These are phyloP conservation scores for Chaetomium fimeti DNA, from an alignment of 495 filamentous ascomycete species.

Conservation along the genomic window DNA sequence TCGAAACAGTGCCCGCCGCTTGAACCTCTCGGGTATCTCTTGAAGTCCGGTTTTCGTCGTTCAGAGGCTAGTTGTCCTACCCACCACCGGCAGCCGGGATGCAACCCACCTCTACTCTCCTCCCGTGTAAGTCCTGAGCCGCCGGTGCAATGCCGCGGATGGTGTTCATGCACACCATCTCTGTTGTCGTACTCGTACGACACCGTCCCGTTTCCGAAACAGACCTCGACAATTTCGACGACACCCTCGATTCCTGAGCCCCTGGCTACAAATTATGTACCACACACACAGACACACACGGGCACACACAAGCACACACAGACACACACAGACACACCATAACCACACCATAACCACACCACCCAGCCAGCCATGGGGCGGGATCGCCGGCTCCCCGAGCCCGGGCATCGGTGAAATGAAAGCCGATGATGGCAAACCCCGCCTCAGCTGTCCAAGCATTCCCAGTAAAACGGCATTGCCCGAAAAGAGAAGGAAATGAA, in stretches of 20 bases:
- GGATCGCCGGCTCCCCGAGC: background rate
- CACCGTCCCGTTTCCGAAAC: background rate
- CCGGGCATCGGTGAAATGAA: background rate
- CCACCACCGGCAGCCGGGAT: background rate
- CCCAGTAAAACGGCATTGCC: no score
- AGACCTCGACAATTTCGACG: background rate
- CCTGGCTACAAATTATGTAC: background rate
- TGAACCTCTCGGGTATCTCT: no score
- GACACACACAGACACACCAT: background rate
- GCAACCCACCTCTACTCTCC: background rate
- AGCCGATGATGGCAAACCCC: background rate
- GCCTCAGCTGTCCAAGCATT: background rate
- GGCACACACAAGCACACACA: background rate
- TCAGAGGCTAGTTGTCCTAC: no score
- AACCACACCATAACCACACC: background rate
- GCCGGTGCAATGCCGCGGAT: background rate
- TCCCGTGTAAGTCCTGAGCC: background rate
- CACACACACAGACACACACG: background rate
- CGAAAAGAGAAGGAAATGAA: no score
- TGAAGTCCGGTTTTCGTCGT: no score
- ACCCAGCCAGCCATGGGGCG: background rate
- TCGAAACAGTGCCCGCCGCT: no score
- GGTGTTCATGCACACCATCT: background rate
- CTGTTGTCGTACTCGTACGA: background rate
- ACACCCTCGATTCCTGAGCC: background rate